Percentiles rank a stretch among this genome's conserved stretches.
Conservation (phyloP, 768 basidiomycete genomes). For the Psilocybe subaeruginosa region DNA sequence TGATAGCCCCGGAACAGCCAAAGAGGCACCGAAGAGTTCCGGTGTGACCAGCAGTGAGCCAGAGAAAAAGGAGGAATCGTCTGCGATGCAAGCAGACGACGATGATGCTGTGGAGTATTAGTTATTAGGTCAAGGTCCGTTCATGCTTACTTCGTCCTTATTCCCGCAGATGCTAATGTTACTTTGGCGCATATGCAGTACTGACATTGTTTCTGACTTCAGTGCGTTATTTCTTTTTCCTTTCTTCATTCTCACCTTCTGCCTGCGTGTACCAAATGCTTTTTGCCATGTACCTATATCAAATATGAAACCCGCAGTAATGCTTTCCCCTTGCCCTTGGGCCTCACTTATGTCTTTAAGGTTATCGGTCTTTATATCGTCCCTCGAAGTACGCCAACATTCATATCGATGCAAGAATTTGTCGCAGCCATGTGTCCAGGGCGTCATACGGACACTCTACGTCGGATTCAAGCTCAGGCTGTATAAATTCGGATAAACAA, state of each 20-base stretch:
- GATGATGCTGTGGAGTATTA: slow-evolving; percentile 86
- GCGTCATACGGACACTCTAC: background rate
- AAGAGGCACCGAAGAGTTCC: slow-evolving; percentile 39
- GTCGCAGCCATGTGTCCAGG: too few species aligned
- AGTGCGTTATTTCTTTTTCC: slow-evolving; percentile 26
- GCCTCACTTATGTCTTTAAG: too few species aligned
- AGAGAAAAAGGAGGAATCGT: slow-evolving; percentile 57
- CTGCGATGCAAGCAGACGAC: slow-evolving; percentile 65
- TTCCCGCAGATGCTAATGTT: background rate
- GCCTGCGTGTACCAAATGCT: slow-evolving; percentile 10
- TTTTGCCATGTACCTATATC: slow-evolving; percentile 6
- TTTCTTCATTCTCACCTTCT: slow-evolving; percentile 16
- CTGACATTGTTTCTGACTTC: slow-evolving; percentile 19
- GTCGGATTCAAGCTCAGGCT: background rate
- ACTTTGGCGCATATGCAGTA: slow-evolving; percentile 11
- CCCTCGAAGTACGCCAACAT: too few species aligned
- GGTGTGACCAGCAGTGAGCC: slow-evolving; percentile 28
- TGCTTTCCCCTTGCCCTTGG: background rate
- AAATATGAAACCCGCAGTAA: slow-evolving; percentile 1
- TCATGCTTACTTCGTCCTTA: background rate
- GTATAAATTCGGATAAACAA: background rate
- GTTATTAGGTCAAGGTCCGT: slow-evolving; percentile 29
- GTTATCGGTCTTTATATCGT: too few species aligned
- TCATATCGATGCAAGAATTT: too few species aligned
- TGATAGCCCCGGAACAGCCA: slow-evolving; percentile 30